These are phyloP conservation scores for Hibiscus syriacus DNA, from an alignment of 345 rosid genomes.

Conservation along the genomic window DNA sequence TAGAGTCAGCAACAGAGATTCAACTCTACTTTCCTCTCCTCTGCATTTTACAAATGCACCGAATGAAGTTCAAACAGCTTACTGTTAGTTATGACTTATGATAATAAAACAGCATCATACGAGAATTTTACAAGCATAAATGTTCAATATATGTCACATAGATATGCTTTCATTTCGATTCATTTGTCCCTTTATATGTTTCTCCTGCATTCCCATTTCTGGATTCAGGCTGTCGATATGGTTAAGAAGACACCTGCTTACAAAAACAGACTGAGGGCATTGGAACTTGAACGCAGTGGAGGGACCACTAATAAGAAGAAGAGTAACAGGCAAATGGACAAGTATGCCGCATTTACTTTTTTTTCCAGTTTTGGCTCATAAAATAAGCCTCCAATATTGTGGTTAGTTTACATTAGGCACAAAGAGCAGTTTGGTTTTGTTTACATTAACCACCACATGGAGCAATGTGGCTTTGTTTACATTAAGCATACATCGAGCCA, in stretches of 20 bases:
- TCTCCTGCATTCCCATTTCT: background rate
- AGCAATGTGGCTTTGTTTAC: background rate
- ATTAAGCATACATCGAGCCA: background rate
- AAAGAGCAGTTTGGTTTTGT: background rate
- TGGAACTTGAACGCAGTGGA: constrained; percentile 85
- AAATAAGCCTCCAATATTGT: background rate
- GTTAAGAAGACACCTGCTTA: constrained; percentile 93
- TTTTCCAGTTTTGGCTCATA: background rate
- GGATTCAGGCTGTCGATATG: constrained; percentile 67
- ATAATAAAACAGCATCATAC: background rate
- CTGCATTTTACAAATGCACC: background rate
- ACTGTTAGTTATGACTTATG: background rate
- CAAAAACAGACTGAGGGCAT: constrained; percentile 75
- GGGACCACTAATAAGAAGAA: constrained; percentile 74
- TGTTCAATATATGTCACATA: background rate
- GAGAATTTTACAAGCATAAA: background rate
- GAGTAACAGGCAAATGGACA: constrained; percentile 64
- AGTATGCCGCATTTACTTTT: constrained; percentile 27
- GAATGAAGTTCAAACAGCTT: background rate
- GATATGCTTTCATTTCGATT: background rate
- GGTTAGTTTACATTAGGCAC: background rate
- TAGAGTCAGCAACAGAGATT: background rate
- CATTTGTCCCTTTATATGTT: background rate
- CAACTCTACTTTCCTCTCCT: background rate
- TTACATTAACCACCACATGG: background rate